A percentile compares a stretch with the other conserved stretches of the same genome.
phyloP scores from a whole-genome alignment of 345 rosid genomes.

The Hevea brasiliensis region DNA sequence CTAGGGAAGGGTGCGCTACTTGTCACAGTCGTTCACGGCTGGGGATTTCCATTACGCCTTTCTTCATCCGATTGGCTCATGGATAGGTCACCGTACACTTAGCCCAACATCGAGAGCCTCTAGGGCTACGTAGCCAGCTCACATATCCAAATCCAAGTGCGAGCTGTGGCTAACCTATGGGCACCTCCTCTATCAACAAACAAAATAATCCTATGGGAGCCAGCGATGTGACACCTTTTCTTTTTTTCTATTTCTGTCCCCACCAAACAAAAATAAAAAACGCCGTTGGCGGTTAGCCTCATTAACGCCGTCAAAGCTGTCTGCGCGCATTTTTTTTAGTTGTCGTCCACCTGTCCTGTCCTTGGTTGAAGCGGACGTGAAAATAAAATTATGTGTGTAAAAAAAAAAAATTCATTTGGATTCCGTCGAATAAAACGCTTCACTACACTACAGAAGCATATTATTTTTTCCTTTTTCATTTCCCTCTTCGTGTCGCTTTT shows the following conservation, averaged over 20 bases:
- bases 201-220: background rate
- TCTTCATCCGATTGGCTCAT: background rate
- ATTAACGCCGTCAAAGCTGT: conserved; percentile 3
- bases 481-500: conserved; percentile 26
- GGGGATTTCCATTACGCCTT: too few relatives aligned
- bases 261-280: background rate
- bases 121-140: background rate
- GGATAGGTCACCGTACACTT: background rate
- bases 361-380: conserved; percentile 43
- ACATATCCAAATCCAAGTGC: background rate
- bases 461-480: background rate
- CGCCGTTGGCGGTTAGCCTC: background rate
- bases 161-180: background rate
- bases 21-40: too few relatives aligned
- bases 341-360: conserved; percentile 23
- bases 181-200: background rate
- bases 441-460: background rate
- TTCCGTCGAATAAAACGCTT: conserved; percentile 27
- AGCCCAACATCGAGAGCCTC: conserved; percentile 8
- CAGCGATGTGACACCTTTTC: background rate
- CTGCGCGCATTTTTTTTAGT: background rate
- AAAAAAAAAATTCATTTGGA: conserved; percentile 22
- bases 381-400: conserved; percentile 6
- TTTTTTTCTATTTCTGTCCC: background rate
- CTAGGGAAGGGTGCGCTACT: too few relatives aligned